Base-by-base conservation (phyloP, 805 yeast species). In the Lipomyces kockii region DNA sequence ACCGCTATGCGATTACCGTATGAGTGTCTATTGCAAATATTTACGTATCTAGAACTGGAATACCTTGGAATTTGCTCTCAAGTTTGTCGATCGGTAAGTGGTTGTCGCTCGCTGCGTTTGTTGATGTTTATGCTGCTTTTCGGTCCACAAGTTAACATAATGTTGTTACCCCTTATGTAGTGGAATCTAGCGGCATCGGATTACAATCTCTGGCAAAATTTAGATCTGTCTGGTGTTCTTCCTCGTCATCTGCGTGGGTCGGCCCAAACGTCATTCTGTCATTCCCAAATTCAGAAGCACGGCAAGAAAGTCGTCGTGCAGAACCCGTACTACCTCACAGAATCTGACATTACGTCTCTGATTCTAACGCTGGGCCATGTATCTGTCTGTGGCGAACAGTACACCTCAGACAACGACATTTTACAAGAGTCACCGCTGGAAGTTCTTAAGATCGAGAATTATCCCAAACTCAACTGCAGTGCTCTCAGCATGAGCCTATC, bases 51-150 rank as follows among this genome's bases (percentile, higher is more conserved):
- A 5, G 43, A 27, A 17, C 60, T 34, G 55, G 35, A 52, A 5
- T 3, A 43, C n/a, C 49, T 65, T 14, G 64, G 60, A 11, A 22
- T 20, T 8, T 53, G 60, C 53, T 58, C 66, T 7, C 46, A 34
- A 17, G 69, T 66, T 14, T 66, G 62, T 32, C 53, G 60, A 8
- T 34, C 62, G 35, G 68, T 65, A 43, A 43, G 68, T 61, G 17
- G 35, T 22, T 8, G 11, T 55, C 35, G 29, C 7, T 34, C 35
- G 37, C 35, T 17, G 25, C n/a, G 17, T 6, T 61, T 17, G 14
- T 5, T 29, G 20, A 39, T 25, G 22, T 20, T 46, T 20, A 8
- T 39, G 62, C 54, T 17, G 25, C 22, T n/a, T n/a, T 25, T 25
- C 27, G 27, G 22, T 17, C 22, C 20, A n/a, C 11, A n/a, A n/a